Percentiles rank a stretch among this genome's conserved stretches.
Conservation (phyloP, 768 basidiomycete genomes). For the Crucibulum laeve region DNA sequence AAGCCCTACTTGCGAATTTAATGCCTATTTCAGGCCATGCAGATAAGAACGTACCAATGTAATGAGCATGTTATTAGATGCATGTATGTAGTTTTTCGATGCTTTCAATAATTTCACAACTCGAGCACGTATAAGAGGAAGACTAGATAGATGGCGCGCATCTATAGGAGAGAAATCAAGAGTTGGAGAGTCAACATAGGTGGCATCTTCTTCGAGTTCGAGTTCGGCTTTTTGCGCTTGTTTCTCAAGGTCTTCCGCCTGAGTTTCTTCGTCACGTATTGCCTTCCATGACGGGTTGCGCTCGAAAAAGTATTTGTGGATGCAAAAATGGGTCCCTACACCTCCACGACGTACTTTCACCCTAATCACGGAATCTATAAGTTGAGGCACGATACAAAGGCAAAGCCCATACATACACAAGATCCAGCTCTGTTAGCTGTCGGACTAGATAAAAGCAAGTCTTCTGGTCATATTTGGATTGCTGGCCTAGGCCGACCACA, state of each 20-base stretch:
- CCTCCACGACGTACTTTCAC: constrained; percentile 77
- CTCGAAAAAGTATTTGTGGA: constrained; percentile 84
- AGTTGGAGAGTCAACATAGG: constrained; percentile 22
- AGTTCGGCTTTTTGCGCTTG: constrained; percentile 16
- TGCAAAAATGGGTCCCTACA: constrained; percentile 69
- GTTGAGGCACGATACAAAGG: neutral
- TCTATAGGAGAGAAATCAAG: constrained; percentile 72
- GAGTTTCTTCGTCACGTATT: constrained; percentile 65
- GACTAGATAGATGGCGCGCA: constrained; percentile 70
- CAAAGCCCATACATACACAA: constrained; percentile 49
- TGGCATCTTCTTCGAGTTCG: constrained; percentile 29
- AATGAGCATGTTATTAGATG: constrained; percentile 71
- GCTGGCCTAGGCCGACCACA: constrained; percentile 70
- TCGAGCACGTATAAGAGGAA: constrained; percentile 66
- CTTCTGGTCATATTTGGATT: constrained; percentile 84
- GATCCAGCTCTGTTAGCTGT: constrained; percentile 66
- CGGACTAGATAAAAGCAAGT: constrained; percentile 84
- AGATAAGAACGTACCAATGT: constrained; percentile 52
- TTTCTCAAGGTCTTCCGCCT: constrained; percentile 31
- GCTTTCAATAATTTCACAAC: constrained; percentile 68
- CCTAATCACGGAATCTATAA: constrained; percentile 25
- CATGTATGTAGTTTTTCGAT: constrained; percentile 67
- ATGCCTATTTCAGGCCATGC: constrained; percentile 1
- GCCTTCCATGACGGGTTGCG: constrained; percentile 71
- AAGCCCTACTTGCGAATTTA: constrained; percentile 54